Evolutionary conservation across 2,329 filamentous ascomycete genomes (phyloP).

Genomic region (Botrytis paeoniae): DNA sequence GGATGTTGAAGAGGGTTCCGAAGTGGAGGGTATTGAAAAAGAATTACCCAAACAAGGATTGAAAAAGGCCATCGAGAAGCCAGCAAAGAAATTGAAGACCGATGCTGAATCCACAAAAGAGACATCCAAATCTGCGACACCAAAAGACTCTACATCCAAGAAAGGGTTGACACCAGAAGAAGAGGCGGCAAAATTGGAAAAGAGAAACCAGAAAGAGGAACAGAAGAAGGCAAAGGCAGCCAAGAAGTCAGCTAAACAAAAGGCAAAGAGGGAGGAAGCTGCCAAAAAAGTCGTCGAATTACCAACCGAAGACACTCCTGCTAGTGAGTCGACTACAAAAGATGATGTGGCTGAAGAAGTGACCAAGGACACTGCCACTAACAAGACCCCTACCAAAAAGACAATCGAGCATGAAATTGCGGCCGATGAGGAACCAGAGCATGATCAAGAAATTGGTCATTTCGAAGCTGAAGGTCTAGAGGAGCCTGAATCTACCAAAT

Average conservation of each 20-base stretch:
- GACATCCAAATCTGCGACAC: constrained; percentile 36
- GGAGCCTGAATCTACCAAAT: constrained; percentile 45
- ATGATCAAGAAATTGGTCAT: constrained; percentile 40
- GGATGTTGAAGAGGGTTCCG: constrained; percentile 37
- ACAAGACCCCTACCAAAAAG: constrained; percentile 22
- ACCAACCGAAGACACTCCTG: constrained; percentile 28
- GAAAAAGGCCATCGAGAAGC: constrained; percentile 45
- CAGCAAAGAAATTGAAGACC: constrained; percentile 55
- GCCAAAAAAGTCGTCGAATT: constrained; percentile 14
- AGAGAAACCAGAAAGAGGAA: constrained; percentile 35
- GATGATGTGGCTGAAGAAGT: constrained; percentile 8
- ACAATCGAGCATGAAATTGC: constrained; percentile 19
- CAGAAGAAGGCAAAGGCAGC: constrained; percentile 39
- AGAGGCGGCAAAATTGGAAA: constrained; percentile 15
- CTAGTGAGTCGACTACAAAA: constrained; percentile 27
- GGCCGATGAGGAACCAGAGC: constrained; percentile 31
- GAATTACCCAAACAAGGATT: constrained; percentile 65
- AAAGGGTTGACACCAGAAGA: constrained; percentile 7
- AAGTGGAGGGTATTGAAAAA: constrained; percentile 49
- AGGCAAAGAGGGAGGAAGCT: constrained; percentile 28
- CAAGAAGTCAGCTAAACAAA: constrained; percentile 47
- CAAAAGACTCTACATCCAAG: constrained; percentile 39
- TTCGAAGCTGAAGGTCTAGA: constrained; percentile 50
- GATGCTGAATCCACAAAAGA: constrained; percentile 4
- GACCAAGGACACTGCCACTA: constrained; percentile 22